A percentile compares a stretch with the other conserved stretches of the same genome.
Conservation (phyloP, 148 eudicot genomes). For the Arbutus unedo region DNA sequence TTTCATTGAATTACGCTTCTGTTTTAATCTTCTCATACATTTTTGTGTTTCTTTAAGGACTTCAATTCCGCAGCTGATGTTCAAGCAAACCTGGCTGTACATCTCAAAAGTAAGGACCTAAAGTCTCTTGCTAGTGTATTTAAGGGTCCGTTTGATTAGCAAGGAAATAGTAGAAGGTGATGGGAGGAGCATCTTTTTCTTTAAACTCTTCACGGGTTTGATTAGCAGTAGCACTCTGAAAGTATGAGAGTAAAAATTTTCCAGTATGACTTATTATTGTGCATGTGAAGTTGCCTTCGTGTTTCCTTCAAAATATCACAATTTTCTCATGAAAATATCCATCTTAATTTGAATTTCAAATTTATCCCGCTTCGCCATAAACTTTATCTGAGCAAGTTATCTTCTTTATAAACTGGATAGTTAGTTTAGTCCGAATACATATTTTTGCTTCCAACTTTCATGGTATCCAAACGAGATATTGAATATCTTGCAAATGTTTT, state of each 20-base stretch:
- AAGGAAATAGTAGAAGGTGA: neutral
- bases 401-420: neutral
- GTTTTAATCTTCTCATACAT: neutral
- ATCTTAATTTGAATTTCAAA: neutral
- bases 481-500: neutral
- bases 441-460: neutral
- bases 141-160: neutral
- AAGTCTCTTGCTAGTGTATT: neutral
- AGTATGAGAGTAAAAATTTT: neutral
- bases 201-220: neutral
- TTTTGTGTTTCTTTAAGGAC: constrained; percentile 35
- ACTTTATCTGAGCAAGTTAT: neutral
- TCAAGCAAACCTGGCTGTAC: constrained; percentile 63
- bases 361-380: neutral
- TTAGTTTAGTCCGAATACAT: neutral
- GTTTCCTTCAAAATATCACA: neutral
- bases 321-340: neutral
- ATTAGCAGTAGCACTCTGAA: neutral
- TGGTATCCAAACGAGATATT: neutral
- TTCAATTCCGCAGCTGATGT: constrained; percentile 75
- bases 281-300: neutral
- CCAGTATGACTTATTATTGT: neutral
- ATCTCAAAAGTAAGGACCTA: constrained; percentile 43
- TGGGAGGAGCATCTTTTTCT: neutral
- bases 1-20: neutral